These are phyloP conservation scores for Aspergillus alliaceus DNA, from an alignment of 2,329 filamentous ascomycete species.

Conservation along the genomic window DNA sequence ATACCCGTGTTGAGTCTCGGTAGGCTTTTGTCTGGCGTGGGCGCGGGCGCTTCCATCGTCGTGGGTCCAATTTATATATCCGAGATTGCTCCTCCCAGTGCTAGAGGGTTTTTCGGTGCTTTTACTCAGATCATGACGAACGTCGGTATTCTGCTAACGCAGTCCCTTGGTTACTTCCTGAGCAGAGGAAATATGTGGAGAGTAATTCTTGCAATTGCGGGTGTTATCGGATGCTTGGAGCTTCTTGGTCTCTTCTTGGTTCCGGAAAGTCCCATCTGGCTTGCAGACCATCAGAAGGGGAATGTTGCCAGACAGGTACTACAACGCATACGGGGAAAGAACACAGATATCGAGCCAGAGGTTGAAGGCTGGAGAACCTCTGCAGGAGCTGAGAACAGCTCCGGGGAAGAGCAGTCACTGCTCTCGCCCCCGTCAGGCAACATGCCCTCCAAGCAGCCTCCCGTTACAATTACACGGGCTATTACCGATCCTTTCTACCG, in stretches of 20 bases:
- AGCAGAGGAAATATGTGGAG: slow-evolving; percentile 80
- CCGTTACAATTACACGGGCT: slow-evolving; percentile 66
- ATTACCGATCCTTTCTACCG: slow-evolving; percentile 67
- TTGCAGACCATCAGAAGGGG: slow-evolving; percentile 65
- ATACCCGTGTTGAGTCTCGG: slow-evolving; percentile 71
- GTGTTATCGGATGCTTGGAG: slow-evolving; percentile 67
- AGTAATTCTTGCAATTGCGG: slow-evolving; percentile 74
- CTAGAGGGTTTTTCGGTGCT: slow-evolving; percentile 74
- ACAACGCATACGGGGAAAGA: slow-evolving; percentile 71
- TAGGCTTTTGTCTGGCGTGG: slow-evolving; percentile 76
- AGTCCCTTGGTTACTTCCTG: slow-evolving; percentile 82
- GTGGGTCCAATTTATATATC: slow-evolving; percentile 94
- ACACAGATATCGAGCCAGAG: slow-evolving; percentile 71
- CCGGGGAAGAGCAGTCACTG: slow-evolving; percentile 70
- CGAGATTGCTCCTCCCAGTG: slow-evolving; percentile 75
- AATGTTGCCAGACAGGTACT: slow-evolving; percentile 66
- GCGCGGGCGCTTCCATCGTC: slow-evolving; percentile 85
- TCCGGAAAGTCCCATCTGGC: slow-evolving; percentile 85
- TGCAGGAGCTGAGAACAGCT: slow-evolving; percentile 19
- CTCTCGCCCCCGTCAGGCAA: slow-evolving; percentile 60
- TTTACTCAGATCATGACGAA: slow-evolving; percentile 94
- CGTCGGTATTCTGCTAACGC: slow-evolving; percentile 79
- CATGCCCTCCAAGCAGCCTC: slow-evolving; percentile 63
- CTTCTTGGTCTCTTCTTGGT: slow-evolving; percentile 70
- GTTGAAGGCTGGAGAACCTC: slow-evolving; percentile 59